phyloP scores from a whole-genome alignment of 768 basidiomycete genomes.

The Tephrocybe sp. region DNA sequence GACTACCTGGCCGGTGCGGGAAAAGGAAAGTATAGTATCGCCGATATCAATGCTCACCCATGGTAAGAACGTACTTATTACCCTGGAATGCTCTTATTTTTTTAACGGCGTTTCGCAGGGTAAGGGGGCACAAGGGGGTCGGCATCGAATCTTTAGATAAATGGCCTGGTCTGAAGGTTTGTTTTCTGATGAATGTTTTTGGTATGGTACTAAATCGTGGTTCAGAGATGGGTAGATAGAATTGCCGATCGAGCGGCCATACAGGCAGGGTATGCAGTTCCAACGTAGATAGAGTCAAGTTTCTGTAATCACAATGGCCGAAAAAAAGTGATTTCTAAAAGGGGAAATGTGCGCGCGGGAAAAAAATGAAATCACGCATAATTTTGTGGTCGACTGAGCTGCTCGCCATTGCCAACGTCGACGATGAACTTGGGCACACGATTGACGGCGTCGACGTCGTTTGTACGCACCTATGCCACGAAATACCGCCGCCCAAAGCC shows the following conservation, averaged over 20 bases:
- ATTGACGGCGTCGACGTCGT: slow-evolving; percentile 23
- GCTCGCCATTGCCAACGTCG: not conserved
- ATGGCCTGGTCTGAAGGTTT: slow-evolving; percentile 37
- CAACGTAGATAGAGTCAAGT: slow-evolving; percentile 7
- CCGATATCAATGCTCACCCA: slow-evolving; percentile 35
- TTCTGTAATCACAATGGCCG: not conserved
- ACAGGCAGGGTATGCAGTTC: slow-evolving; percentile 19
- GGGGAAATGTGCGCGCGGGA: slow-evolving; percentile 14
- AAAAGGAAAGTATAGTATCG: slow-evolving; percentile 34
- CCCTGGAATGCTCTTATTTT: not conserved
- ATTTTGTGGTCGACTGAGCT: not conserved
- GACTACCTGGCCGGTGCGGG: slow-evolving; percentile 43
- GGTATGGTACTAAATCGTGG: not conserved
- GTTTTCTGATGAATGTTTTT: slow-evolving; percentile 7
- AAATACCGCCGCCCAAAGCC: slow-evolving; percentile 48
- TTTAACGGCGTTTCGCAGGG: slow-evolving; percentile 27
- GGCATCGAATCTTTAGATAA: slow-evolving; percentile 34
- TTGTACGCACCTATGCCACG: slow-evolving; percentile 43
- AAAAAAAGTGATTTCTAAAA: slow-evolving; percentile 1
- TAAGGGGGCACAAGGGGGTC: slow-evolving; percentile 24
- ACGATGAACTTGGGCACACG: slow-evolving; percentile 24
- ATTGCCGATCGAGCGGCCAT: slow-evolving; percentile 23
- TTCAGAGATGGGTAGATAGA: slow-evolving; percentile 23
- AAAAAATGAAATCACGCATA: no score
- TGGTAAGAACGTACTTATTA: slow-evolving; percentile 19